phyloP scores from a whole-genome alignment of 257 asterid species.

The Paulownia fortunei region DNA sequence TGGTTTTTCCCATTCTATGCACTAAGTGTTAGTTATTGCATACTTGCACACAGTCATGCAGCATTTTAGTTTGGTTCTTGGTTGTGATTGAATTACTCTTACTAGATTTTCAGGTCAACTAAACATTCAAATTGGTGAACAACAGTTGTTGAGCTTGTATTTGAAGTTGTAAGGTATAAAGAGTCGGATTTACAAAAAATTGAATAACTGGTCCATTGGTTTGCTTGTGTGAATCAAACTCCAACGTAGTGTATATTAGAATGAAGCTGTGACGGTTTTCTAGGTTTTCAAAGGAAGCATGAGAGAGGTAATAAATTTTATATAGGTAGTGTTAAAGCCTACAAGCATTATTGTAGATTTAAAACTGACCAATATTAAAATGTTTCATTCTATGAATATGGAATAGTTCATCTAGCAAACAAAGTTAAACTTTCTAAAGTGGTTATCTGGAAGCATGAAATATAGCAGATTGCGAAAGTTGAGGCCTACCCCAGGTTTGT shows the following conservation, averaged over 20 bases:
- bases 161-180: background rate
- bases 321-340: background rate
- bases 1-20: conserved; percentile 12
- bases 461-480: too few relatives aligned
- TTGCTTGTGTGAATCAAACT: background rate
- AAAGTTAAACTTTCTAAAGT: background rate
- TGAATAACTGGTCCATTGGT: background rate
- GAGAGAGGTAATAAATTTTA: background rate
- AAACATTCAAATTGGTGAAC: conserved; percentile 6
- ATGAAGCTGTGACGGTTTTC: conserved; percentile 4
- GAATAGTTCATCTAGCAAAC: background rate
- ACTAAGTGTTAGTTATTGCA: conserved; percentile 1
- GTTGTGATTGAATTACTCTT: conserved; percentile 16
- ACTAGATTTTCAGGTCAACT: conserved; percentile 4
- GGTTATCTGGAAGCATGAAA: background rate
- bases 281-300: conserved; percentile 12
- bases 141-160: background rate
- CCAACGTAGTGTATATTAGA: background rate
- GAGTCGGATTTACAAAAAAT: background rate
- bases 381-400: background rate
- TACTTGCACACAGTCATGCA: background rate
- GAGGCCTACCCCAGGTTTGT: too few relatives aligned
- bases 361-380: background rate
- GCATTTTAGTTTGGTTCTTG: background rate
- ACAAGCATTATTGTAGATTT: background rate